Percentiles rank a stretch among this genome's conserved stretches.
These are phyloP conservation scores for Pisolithus albus DNA, from an alignment of 768 basidiomycete genomes.

Conservation along the genomic window DNA sequence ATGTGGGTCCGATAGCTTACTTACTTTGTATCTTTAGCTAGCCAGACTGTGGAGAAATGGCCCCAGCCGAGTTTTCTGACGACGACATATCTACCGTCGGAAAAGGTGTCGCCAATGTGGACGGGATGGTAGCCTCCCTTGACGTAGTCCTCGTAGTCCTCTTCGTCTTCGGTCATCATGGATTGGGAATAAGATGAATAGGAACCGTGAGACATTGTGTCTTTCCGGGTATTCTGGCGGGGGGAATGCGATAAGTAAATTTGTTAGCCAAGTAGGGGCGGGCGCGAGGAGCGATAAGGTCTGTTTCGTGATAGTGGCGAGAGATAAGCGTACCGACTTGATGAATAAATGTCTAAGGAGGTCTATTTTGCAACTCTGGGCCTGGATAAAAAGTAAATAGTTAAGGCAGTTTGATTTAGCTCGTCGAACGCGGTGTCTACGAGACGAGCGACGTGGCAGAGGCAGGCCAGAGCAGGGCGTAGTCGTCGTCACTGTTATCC, in stretches of 20 bases:
- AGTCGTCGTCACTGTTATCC: no score
- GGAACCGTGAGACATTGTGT: conserved; percentile 63
- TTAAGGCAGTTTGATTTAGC: not conserved
- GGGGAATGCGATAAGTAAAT: conserved; percentile 26
- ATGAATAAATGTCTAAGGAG: conserved; percentile 14
- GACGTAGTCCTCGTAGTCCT: conserved; percentile 88
- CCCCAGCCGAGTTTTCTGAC: conserved; percentile 96
- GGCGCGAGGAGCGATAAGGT: conserved; percentile 23
- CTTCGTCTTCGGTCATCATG: conserved; percentile 86
- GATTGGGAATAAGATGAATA: conserved; percentile 68
- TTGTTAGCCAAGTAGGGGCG: conserved; percentile 2
- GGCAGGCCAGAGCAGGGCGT: no score
- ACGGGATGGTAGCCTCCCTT: conserved; percentile 88
- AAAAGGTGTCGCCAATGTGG: conserved; percentile 88
- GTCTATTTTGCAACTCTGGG: conserved; percentile 12
- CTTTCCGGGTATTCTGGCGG: conserved; percentile 30
- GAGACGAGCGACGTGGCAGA: not conserved
- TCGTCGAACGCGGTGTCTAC: conserved; percentile 1
- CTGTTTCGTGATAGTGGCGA: conserved; percentile 16
- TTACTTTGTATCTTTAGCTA: conserved; percentile 76
- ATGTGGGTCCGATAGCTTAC: conserved; percentile 19
- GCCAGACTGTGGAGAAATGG: conserved; percentile 92
- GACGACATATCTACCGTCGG: conserved; percentile 79
- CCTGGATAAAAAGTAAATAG: not conserved
- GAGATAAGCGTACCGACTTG: conserved; percentile 22